These are phyloP conservation scores for Cutaneotrichosporon sp. DNA, from an alignment of 1,284 basidiomycete genomes.

Conservation along the genomic window DNA sequence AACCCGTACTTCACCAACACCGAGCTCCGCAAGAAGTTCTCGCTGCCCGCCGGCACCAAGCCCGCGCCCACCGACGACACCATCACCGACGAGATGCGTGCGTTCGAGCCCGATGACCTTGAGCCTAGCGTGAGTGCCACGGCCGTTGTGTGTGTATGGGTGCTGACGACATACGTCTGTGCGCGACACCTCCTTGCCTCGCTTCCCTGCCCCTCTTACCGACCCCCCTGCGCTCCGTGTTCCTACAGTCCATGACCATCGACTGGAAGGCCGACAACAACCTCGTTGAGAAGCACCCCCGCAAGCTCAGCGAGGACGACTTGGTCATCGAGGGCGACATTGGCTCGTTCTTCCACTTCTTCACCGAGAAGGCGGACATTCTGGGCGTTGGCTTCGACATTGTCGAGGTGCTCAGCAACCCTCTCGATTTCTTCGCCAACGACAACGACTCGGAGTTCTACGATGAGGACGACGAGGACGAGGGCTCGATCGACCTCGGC, in stretches of 20 bases:
- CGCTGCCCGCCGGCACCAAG: conserved; percentile 30
- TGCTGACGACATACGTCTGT: not conserved
- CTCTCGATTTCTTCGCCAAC: conserved; percentile 44
- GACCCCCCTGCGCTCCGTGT: conserved; percentile 26
- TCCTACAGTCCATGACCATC: conserved; percentile 43
- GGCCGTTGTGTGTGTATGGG: not conserved
- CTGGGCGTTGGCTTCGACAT: conserved; percentile 28
- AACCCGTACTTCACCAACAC: conserved; percentile 54
- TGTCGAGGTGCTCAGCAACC: conserved; percentile 42
- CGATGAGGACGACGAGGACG: conserved; percentile 44
- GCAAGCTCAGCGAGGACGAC: conserved; percentile 31
- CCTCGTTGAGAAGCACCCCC: conserved; percentile 54
- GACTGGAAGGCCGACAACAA: conserved; percentile 58
- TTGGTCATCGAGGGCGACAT: conserved; percentile 51
- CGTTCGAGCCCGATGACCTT: conserved; percentile 39
- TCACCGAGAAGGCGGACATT: conserved; percentile 50
- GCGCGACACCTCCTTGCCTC: not conserved
- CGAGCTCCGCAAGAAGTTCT: conserved; percentile 46
- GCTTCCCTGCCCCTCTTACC: conserved; percentile 20
- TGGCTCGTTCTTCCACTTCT: conserved; percentile 57
- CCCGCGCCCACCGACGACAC: conserved; percentile 37
- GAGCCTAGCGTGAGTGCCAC: conserved; percentile 31
- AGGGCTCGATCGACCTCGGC: conserved; percentile 50
- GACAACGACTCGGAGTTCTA: conserved; percentile 43
- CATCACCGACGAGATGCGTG: conserved; percentile 39